A percentile compares a stretch with the other conserved stretches of the same genome.
Conservation (phyloP, 2,329 filamentous ascomycete genomes). For the Clonostachys solani region DNA sequence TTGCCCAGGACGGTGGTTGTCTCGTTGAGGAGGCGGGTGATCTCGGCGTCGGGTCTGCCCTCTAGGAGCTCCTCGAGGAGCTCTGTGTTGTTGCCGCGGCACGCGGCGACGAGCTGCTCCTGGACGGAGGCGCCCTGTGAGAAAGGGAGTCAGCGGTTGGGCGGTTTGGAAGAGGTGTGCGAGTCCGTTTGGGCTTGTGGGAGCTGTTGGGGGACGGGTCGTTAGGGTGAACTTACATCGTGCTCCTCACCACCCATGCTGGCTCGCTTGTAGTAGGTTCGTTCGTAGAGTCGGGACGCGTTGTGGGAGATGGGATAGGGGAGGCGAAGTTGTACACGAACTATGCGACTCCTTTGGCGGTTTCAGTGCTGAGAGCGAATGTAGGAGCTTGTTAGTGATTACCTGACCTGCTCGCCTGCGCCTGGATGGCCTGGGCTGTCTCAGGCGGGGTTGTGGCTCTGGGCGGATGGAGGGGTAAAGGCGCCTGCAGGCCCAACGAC, state of each 20-base stretch:
- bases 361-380: too few species aligned
- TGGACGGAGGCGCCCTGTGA: slow-evolving; percentile 70
- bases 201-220: neutral
- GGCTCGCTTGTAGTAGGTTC: too few species aligned
- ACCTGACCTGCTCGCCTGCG: too few species aligned
- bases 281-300: too few species aligned
- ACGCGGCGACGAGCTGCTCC: slow-evolving; percentile 88
- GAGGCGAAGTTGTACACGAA: too few species aligned
- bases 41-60: slow-evolving; percentile 56
- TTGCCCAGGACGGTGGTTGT: slow-evolving; percentile 84
- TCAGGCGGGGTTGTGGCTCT: too few species aligned
- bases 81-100: slow-evolving; percentile 86
- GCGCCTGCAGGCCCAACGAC: too few species aligned
- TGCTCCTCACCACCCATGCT: slow-evolving; percentile 19
- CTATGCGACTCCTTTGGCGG: too few species aligned
- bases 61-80: slow-evolving; percentile 73
- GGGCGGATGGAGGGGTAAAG: too few species aligned
- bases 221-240: slow-evolving; percentile 17
- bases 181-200: neutral
- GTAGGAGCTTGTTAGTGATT: too few species aligned
- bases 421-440: too few species aligned
- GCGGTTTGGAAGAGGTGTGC: neutral
- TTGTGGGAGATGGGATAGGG: too few species aligned
- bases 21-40: slow-evolving; percentile 77
- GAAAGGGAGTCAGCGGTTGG: neutral